phyloP scores from a whole-genome alignment of 306 rosid genomes.

The Castanea crenata region DNA sequence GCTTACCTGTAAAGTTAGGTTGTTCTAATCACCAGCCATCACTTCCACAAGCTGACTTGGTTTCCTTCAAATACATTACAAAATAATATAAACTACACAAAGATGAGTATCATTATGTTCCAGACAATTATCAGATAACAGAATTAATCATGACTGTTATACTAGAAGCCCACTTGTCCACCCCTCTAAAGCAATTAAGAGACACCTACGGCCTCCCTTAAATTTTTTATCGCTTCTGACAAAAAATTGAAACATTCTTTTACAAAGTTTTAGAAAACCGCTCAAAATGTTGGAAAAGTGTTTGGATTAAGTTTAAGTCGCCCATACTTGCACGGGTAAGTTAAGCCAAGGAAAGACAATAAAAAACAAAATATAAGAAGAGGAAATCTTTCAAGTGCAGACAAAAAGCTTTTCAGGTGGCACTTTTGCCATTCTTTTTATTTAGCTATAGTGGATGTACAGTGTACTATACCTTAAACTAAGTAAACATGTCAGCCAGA shows the following conservation, averaged over 20 bases:
- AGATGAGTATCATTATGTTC: constrained; percentile 28
- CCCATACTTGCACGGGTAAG: not conserved
- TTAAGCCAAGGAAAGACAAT: not conserved
- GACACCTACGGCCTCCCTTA: constrained; percentile 22
- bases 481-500: constrained; percentile 33
- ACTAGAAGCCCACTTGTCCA: constrained; percentile 40
- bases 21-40: constrained; percentile 18
- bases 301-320: not conserved
- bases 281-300: constrained; percentile 6
- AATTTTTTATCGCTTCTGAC: not conserved
- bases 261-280: not conserved
- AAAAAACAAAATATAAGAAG: constrained; percentile 12
- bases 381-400: constrained; percentile 25
- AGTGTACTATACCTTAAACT: constrained; percentile 28
- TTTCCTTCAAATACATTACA: constrained; percentile 22
- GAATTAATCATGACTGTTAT: constrained; percentile 23
- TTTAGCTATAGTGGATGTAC: constrained; percentile 24
- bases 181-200: constrained; percentile 26
- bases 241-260: constrained; percentile 10
- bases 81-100: constrained; percentile 9
- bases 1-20: constrained; percentile 23
- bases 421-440: constrained; percentile 23
- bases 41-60: constrained; percentile 29
- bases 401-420: constrained; percentile 43
- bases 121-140: constrained; percentile 30